phyloP scores from a whole-genome alignment of 2,329 filamentous ascomycete genomes.

The Penicillium sp. region DNA sequence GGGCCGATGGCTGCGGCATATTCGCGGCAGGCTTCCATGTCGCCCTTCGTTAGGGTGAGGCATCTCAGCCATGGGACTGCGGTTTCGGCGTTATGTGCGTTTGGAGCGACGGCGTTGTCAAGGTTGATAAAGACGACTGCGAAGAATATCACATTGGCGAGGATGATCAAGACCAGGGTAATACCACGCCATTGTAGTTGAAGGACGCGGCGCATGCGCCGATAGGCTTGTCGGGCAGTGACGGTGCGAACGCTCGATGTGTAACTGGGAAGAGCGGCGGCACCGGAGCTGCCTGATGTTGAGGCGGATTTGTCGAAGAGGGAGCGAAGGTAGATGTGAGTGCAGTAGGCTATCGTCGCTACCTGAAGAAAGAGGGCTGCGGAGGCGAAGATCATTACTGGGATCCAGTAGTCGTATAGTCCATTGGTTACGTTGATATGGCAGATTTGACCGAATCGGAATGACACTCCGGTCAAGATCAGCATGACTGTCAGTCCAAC shows the following conservation, averaged over 20 bases:
- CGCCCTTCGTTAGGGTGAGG: constrained; percentile 56
- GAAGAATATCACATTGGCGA: constrained; percentile 91
- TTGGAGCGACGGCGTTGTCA: constrained; percentile 65
- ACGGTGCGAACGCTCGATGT: constrained; percentile 73
- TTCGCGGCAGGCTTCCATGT: constrained; percentile 66
- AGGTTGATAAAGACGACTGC: constrained; percentile 86
- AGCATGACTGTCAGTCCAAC: constrained; percentile 74
- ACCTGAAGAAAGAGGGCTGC: constrained; percentile 78
- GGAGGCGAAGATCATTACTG: constrained; percentile 74
- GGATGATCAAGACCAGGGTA: constrained; percentile 82
- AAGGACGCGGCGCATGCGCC: constrained; percentile 79
- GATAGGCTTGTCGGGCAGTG: constrained; percentile 82
- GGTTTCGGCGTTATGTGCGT: constrained; percentile 55
- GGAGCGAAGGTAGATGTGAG: constrained; percentile 88
- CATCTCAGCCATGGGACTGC: constrained; percentile 70
- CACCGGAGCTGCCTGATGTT: constrained; percentile 57
- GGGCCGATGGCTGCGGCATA: constrained; percentile 64
- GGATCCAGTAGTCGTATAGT: constrained; percentile 84
- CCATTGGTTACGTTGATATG: constrained; percentile 91
- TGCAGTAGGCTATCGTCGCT: constrained; percentile 83
- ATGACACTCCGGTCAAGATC: constrained; percentile 85
- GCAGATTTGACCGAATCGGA: constrained; percentile 86
- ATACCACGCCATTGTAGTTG: constrained; percentile 94
- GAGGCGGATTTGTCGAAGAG: constrained; percentile 70
- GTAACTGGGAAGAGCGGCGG: constrained; percentile 63